Percentiles rank a stretch among this genome's conserved stretches.
Evolutionary conservation across 345 rosid species (phyloP).

Genomic region (Passiflora organensis): DNA sequence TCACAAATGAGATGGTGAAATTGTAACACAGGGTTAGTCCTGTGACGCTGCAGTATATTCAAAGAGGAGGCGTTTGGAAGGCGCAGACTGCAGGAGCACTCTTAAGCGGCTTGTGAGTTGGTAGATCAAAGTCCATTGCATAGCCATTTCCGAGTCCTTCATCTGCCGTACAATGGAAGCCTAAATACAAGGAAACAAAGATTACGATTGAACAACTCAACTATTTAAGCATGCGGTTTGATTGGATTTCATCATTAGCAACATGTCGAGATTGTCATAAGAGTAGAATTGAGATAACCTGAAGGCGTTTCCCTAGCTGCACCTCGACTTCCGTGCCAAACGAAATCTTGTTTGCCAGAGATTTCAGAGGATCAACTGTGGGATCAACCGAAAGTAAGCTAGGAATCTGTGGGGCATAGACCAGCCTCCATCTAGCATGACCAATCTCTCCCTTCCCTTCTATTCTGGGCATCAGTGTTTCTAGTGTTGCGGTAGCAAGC

Average conservation of each 20-base stretch:
- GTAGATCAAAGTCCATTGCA: conserved; percentile 91
- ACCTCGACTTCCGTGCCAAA: conserved; percentile 94
- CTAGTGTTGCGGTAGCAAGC: conserved; percentile 96
- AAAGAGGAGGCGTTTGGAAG: conserved; percentile 84
- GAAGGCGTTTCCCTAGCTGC: conserved; percentile 93
- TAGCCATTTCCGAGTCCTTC: conserved; percentile 97
- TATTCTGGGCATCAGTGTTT: conserved; percentile 86
- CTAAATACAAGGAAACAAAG: conserved; percentile 27
- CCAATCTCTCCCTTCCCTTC: conserved; percentile 98
- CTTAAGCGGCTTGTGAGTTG: conserved; percentile 88
- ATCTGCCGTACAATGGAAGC: conserved; percentile 91
- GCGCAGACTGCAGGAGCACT: conserved; percentile 84
- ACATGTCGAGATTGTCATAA: too few species aligned
- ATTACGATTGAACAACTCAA: conserved; percentile 8
- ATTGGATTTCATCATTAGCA: too few species aligned
- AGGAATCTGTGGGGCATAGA: conserved; percentile 98
- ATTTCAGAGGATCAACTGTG: conserved; percentile 82
- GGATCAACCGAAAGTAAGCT: conserved; percentile 97
- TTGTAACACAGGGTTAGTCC: conserved; percentile 35
- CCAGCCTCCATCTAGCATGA: conserved; percentile 97
- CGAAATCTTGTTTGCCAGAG: conserved; percentile 80
- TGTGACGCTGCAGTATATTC: conserved; percentile 93
- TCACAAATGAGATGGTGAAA: too few species aligned
- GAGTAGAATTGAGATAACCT: conserved; percentile 36
- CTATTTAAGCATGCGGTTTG: too few species aligned